Percentiles rank a stretch among this genome's conserved stretches.
These are phyloP conservation scores for Pseudognaphalium luteoalbum DNA, from an alignment of 129 eudicot species.

Conservation along the genomic window DNA sequence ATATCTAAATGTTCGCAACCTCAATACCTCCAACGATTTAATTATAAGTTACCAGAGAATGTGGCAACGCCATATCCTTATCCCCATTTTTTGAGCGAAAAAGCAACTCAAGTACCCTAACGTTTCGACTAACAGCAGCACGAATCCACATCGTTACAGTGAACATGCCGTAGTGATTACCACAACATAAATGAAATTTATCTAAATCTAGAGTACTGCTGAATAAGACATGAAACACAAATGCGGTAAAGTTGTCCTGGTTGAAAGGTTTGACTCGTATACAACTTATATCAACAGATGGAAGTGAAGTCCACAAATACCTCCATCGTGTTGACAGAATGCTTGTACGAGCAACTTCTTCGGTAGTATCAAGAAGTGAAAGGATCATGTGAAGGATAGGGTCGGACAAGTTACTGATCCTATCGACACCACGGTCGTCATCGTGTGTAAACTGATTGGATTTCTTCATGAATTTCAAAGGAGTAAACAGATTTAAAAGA, in stretches of 20 bases:
- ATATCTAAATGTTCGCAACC: neutral
- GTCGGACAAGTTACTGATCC: slow-evolving; percentile 24
- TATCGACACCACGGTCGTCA: neutral
- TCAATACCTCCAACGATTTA: slow-evolving; percentile 19
- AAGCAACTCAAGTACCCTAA: slow-evolving; percentile 4
- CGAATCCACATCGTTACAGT: slow-evolving; percentile 19
- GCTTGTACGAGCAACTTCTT: slow-evolving; percentile 22
- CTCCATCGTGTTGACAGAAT: slow-evolving; percentile 25
- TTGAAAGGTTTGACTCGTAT: neutral
- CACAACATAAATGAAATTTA: slow-evolving; percentile 12
- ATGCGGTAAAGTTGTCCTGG: neutral
- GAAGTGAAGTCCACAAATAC: slow-evolving; percentile 23
- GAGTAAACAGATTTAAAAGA: no score
- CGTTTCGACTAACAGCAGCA: slow-evolving; percentile 11
- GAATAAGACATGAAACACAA: slow-evolving; percentile 3
- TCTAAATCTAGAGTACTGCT: slow-evolving; percentile 12
- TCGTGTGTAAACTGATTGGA: neutral
- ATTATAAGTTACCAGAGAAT: slow-evolving; percentile 6
- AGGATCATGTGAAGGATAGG: slow-evolving; percentile 27
- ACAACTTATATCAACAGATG: slow-evolving; percentile 7
- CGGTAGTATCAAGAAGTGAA: slow-evolving; percentile 13
- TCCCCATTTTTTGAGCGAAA: neutral
- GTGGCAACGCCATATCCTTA: neutral
- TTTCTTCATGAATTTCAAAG: slow-evolving; percentile 8
- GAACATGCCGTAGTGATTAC: neutral